Evolutionary conservation across 768 basidiomycete genomes (phyloP), one percentile per base, ranked within the genome.

Genomic region (Daedaleopsis nitida): DNA sequence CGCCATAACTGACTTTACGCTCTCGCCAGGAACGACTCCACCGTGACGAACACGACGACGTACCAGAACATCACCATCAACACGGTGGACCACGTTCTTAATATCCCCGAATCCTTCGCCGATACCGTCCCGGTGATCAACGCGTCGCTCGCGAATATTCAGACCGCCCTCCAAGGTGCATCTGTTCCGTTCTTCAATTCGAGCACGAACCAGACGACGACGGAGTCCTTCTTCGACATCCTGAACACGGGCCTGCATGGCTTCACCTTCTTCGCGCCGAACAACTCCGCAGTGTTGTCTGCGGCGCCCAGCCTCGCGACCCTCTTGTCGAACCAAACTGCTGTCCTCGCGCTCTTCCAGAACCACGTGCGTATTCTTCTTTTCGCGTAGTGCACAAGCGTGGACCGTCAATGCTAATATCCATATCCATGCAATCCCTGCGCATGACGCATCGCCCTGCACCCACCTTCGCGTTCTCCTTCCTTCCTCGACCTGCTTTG

Each of bases 211-310:
- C 68, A 74, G 57, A 78, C 76, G 0, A 69, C 64, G 13, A 75
- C 80, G 60, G 69, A 74, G 7, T 74, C 82, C 0, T 69, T 74
- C 12, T 65, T 73, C 43, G 62, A 78, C 56, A 48, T 71, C 53
- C 72, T 84, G 27, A 68, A 78, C 37, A 66, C 34, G 4, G 63
- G 72, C 1, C 72, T 80, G 1, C 70, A 63, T 24, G 91, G 89
- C 2, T 77, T 87, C 61, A 92, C 91, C 1, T 63, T 91, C 43
- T 91, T 92, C 68, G 82, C 85, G 4, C 90, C 91, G 9, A 80
- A 74, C 59, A 77, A 87, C 65, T 71, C 72, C 6, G 70, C 74
- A 0, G 75, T 77, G 0, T 72, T 75, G 34, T 32, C 21, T 0
- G 58, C 58, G 2, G 34, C 9, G 10, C 70, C 76, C 45, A 59